Conservation (phyloP, 2,329 filamentous ascomycete species). For the Hypoxylon sp. region DNA sequence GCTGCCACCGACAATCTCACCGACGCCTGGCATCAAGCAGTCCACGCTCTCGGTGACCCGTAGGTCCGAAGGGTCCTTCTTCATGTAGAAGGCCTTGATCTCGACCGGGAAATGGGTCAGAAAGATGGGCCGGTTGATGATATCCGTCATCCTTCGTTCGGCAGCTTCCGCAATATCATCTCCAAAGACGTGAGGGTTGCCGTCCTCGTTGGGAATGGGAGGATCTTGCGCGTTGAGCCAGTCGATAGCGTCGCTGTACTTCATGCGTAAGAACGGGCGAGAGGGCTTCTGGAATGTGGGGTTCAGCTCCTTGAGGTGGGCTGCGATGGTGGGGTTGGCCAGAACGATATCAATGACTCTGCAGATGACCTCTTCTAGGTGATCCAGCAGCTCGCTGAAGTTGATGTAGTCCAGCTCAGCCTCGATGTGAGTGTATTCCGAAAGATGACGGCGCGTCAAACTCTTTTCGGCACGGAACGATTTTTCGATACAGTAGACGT, state of each 20-base stretch:
- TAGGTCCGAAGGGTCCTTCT: conserved; percentile 81
- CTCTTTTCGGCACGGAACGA: conserved; percentile 99
- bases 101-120: conserved; percentile 96
- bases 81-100: conserved; percentile 99
- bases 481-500: conserved; percentile 98
- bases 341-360: conserved; percentile 84
- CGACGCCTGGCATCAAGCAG: conserved; percentile 87
- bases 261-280: conserved; percentile 94
- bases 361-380: conserved; percentile 90
- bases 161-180: conserved; percentile 99
- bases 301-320: conserved; percentile 87
- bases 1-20: conserved; percentile 94
- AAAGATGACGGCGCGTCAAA: conserved; percentile 90
- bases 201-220: conserved; percentile 90
- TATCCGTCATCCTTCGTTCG: conserved; percentile 96
- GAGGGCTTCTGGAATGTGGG: conserved; percentile 85
- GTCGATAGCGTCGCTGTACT: conserved; percentile 91
- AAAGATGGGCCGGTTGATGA: conserved; percentile 95
- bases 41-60: conserved; percentile 96
- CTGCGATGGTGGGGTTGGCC: conserved; percentile 77
- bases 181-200: conserved; percentile 88
- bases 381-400: conserved; percentile 87
- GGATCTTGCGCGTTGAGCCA: conserved; percentile 89
- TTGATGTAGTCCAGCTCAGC: conserved; percentile 96
- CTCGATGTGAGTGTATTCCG: conserved; percentile 97